Evolutionary conservation across 768 basidiomycete genomes (phyloP), one percentile per base, ranked within the genome.

Genomic region (Naganishia onofrii): DNA sequence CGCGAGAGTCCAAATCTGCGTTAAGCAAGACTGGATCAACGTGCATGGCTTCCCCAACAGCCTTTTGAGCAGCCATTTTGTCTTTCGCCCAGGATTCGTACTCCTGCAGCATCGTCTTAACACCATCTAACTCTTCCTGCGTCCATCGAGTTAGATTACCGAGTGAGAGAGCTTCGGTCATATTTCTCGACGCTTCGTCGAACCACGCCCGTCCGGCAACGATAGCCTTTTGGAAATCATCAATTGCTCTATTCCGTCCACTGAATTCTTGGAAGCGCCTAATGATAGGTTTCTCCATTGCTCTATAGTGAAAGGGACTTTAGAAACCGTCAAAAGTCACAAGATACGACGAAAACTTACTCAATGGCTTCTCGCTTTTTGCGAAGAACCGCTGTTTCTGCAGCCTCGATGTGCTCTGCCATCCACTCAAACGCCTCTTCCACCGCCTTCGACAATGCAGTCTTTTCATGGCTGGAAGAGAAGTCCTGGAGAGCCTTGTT

Each of bases 251-350:
- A 3, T 91, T 90, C 82, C 96, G 93, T 32, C 88, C 88, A 73
- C 90, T 87, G 55, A 90, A 89, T 82, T 99, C 96, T 79, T 88
- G 86, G 83, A 93, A 92, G 15, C 96, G 90, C 78, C 89, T 86
- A 57, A 92, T 85, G 72, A 96, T 87, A 5, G 92, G 91, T 44
- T 84, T 84, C 76, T 97, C 95, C 69, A 92, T 81, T 26, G 83
- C 81, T 82, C 92, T 93, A 74, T 42, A 64, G 19, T 21, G 0
- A 2, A 42, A 67, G 34, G 19, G 17, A 12, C 32, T 34, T n/a
- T 21, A 48, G 31, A n/a, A n/a, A 31, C 8, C 5, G 51, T 8
- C 51, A 15, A 42, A 15, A 48, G 44, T 6, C 19, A 42, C 9
- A 7, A 28, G 64, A 10, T 56, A 48, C 2, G 55, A 65, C 1